These are phyloP conservation scores for Rhodotorula sp. DNA, from an alignment of 1,284 basidiomycete species.

Conservation along the genomic window DNA sequence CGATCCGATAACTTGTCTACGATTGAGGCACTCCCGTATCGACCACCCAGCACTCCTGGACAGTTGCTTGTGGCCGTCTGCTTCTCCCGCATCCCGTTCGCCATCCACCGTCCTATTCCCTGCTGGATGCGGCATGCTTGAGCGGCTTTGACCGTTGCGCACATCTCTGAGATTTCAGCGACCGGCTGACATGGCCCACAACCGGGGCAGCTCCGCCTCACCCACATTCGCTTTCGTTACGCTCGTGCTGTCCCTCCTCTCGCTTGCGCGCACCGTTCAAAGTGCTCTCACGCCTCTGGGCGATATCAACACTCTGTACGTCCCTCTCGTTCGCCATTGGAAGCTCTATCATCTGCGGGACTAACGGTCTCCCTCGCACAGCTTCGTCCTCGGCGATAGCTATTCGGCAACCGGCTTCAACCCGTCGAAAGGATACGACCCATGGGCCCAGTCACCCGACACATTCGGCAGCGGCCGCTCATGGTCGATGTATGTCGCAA, in stretches of 20 bases:
- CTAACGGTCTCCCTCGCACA: not conserved
- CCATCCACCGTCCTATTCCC: no score
- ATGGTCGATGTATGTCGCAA: not conserved
- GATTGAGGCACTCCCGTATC: no score
- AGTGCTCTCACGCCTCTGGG: not conserved
- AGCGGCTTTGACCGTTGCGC: no score
- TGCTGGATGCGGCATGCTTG: no score
- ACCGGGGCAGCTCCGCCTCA: no score
- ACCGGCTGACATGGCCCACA: no score
- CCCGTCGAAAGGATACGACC: not conserved
- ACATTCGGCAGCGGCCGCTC: not conserved
- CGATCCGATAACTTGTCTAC: no score
- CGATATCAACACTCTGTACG: constrained; percentile 1
- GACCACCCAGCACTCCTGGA: no score
- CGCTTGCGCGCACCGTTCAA: not conserved
- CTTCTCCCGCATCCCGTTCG: no score
- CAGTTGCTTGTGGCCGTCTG: no score
- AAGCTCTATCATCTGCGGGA: not conserved
- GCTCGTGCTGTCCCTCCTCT: not conserved
- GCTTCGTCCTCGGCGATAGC: constrained; percentile 17
- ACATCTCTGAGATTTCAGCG: no score
- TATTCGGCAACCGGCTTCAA: constrained; percentile 7
- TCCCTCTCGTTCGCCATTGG: not conserved
- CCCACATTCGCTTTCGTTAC: not conserved
- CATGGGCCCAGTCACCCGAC: not conserved